These are phyloP conservation scores for Neophaeococcomyces mojaviensis DNA, from an alignment of 2,329 filamentous ascomycete genomes.

Conservation along the genomic window DNA sequence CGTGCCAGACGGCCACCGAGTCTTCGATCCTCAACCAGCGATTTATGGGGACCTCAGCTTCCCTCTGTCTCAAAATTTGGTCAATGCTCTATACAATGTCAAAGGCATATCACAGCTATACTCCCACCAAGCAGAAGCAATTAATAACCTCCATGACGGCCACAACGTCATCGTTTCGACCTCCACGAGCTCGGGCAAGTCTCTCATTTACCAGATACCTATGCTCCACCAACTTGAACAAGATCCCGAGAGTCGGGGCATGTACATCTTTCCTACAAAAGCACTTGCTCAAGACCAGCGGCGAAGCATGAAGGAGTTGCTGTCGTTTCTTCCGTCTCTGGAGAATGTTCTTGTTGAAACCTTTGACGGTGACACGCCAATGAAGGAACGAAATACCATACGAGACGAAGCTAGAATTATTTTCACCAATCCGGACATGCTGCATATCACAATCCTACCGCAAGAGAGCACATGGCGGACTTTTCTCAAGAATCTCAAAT, in stretches of 20 bases:
- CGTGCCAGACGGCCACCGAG: constrained; percentile 83
- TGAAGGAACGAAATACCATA: constrained; percentile 68
- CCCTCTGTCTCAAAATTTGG: constrained; percentile 75
- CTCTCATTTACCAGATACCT: constrained; percentile 93
- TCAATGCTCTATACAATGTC: constrained; percentile 94
- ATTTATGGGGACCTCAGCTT: constrained; percentile 81
- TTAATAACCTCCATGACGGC: constrained; percentile 77
- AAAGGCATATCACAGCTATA: constrained; percentile 80
- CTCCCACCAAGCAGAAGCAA: constrained; percentile 85
- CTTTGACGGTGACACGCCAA: constrained; percentile 90
- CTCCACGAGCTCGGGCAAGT: constrained; percentile 94
- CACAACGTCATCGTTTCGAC: constrained; percentile 87
- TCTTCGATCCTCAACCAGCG: constrained; percentile 77
- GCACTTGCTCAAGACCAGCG: constrained; percentile 91
- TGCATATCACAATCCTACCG: constrained; percentile 87
- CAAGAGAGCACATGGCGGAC: constrained; percentile 84
- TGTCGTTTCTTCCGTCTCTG: constrained; percentile 70
- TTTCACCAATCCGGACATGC: constrained; percentile 97
- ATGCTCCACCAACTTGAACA: constrained; percentile 79
- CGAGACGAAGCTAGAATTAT: constrained; percentile 86
- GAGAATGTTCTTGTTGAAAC: constrained; percentile 77
- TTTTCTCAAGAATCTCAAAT: constrained; percentile 82
- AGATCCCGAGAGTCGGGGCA: constrained; percentile 68
- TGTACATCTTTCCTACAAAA: constrained; percentile 98
- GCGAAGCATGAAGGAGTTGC: constrained; percentile 75